Conservation (phyloP, 176 grass and related monocot genomes). For the maize (Zea mays) region Zm-B73-REFERENCE-NAM-5.0 NC_050097.1:25000501-25001000, state of each 20-base stretch:
- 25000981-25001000: not conserved
- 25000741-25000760: conserved; percentile 94
- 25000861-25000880: conserved; percentile 15
- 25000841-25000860: not conserved
- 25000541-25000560: too few species aligned
- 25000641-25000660: too few species aligned
- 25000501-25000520: too few species aligned
- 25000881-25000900: not conserved
- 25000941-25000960: not conserved
- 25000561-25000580: too few species aligned
- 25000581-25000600: too few species aligned
- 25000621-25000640: too few species aligned
- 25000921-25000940: not conserved
- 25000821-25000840: conserved; percentile 91
- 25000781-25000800: conserved; percentile 91
- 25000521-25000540: too few species aligned
- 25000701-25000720: conserved; percentile 89
- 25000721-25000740: conserved; percentile 92
- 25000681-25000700: too few species aligned
- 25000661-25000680: too few species aligned
- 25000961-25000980: not conserved
- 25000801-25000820: conserved; percentile 83
- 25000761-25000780: conserved; percentile 87
- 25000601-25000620: too few species aligned
- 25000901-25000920: not conserved